Percentiles rank a stretch among this genome's conserved stretches.
phyloP scores from a whole-genome alignment of 2,329 filamentous ascomycete species.

The Exophiala alcalophila region DNA sequence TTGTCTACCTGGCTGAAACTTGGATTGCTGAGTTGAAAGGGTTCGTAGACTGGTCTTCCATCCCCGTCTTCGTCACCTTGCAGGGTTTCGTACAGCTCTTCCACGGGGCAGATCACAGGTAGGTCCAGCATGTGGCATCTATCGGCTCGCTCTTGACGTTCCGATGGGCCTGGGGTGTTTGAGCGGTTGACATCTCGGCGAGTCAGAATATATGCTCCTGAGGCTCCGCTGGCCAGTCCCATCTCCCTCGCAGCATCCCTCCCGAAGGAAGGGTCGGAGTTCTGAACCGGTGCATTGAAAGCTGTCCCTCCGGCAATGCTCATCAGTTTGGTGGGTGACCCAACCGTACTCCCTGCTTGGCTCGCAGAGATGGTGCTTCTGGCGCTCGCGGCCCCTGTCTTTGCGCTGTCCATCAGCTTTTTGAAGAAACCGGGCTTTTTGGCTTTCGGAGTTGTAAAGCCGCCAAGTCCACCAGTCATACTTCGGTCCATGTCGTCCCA shows the following conservation, averaged over 20 bases:
- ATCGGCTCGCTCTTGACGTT: slow-evolving; percentile 78
- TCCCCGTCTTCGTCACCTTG: slow-evolving; percentile 89
- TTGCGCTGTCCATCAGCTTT: slow-evolving; percentile 89
- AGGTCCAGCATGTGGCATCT: slow-evolving; percentile 94
- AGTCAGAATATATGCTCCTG: slow-evolving; percentile 91
- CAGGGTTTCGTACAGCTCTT: slow-evolving; percentile 78
- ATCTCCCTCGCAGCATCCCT: slow-evolving; percentile 65
- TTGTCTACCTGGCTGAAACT: slow-evolving; percentile 91
- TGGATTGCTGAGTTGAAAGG: slow-evolving; percentile 62
- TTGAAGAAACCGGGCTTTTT: slow-evolving; percentile 91
- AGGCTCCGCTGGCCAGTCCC: slow-evolving; percentile 56
- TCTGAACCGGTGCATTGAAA: slow-evolving; percentile 26
- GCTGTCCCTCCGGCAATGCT: slow-evolving; percentile 53
- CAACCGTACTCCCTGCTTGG: slow-evolving; percentile 45
- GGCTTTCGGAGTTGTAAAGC: slow-evolving; percentile 69
- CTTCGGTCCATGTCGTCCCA: slow-evolving; percentile 46
- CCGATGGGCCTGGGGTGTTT: slow-evolving; percentile 86
- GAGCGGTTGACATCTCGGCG: slow-evolving; percentile 92
- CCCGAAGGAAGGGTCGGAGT: slow-evolving; percentile 36
- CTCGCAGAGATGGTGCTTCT: slow-evolving; percentile 76
- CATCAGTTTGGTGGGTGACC: slow-evolving; percentile 52
- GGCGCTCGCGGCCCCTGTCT: slow-evolving; percentile 86
- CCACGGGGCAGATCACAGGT: slow-evolving; percentile 81
- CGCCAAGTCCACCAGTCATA: slow-evolving; percentile 68
- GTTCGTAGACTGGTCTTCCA: slow-evolving; percentile 75